A percentile compares a stretch with the other conserved stretches of the same genome.
Evolutionary conservation across 2,329 filamentous ascomycete genomes (phyloP).

Genomic region (Phaeophleospora eucalypticola): DNA sequence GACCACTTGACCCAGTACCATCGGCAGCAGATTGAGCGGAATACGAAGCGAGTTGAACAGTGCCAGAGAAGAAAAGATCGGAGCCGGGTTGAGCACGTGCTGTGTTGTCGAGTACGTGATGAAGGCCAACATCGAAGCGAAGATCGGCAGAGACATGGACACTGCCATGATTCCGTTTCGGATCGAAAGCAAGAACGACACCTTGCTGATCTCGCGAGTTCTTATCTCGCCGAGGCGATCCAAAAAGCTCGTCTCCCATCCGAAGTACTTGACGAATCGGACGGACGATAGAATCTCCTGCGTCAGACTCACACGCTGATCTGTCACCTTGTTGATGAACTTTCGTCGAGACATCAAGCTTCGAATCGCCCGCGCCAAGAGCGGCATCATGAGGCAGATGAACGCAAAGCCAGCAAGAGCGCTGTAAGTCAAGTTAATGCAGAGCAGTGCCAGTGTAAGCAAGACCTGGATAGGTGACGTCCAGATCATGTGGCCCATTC

Average conservation of each 20-base stretch:
- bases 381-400: conserved; percentile 70
- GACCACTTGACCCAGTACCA: conserved; percentile 83
- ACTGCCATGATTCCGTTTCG: conserved; percentile 81
- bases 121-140: conserved; percentile 92
- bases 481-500: conserved; percentile 90
- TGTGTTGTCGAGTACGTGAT: conserved; percentile 69
- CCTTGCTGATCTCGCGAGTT: conserved; percentile 71
- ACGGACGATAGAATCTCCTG: conserved; percentile 90
- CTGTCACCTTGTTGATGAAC: conserved; percentile 87
- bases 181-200: conserved; percentile 77
- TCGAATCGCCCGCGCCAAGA: conserved; percentile 73
- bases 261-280: conserved; percentile 93
- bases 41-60: conserved; percentile 89
- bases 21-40: conserved; percentile 81
- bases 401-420: conserved; percentile 84
- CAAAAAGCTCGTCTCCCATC: conserved; percentile 87
- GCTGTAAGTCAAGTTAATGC: conserved; percentile 86
- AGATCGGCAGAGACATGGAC: conserved; percentile 82
- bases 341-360: conserved; percentile 70
- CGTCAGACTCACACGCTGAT: conserved; percentile 83
- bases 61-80: conserved; percentile 87
- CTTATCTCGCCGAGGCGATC: conserved; percentile 70
- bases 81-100: conserved; percentile 63
- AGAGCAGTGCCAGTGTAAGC: conserved; percentile 72
- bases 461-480: conserved; percentile 74